These are phyloP conservation scores for Mortierella sp. DNA, from an alignment of 371 early-diverging fungal species.

Conservation along the genomic window DNA sequence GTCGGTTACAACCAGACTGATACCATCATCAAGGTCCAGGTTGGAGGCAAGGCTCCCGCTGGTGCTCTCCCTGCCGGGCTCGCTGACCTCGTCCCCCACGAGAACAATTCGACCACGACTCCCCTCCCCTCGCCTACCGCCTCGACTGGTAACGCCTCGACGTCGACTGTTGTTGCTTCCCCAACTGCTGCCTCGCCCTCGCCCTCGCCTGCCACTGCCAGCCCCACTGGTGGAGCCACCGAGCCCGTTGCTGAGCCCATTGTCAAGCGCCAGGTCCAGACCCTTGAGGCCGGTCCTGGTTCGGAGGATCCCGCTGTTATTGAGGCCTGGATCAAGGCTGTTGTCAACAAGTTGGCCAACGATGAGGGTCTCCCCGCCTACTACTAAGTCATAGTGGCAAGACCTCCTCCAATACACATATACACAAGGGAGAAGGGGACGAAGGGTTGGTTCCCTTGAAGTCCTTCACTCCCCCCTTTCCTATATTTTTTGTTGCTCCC, in stretches of 20 bases:
- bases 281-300: constrained; percentile 9
- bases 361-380: constrained; percentile 31
- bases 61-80: constrained; percentile 20
- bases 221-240: neutral
- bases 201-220: constrained; percentile 3
- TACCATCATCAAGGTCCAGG: constrained; percentile 28
- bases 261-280: constrained; percentile 34
- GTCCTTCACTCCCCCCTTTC: neutral
- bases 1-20: constrained; percentile 28
- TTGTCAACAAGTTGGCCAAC: constrained; percentile 39
- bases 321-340: constrained; percentile 43
- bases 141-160: neutral
- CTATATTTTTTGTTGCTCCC: neutral
- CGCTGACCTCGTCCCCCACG: neutral
- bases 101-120: neutral
- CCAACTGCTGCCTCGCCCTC: neutral
- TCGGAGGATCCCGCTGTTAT: constrained; percentile 23
- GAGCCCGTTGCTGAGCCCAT: constrained; percentile 5
- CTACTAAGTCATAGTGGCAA: constrained; percentile 8
- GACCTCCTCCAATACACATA: neutral
- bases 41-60: constrained; percentile 27
- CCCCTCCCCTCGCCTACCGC: neutral
- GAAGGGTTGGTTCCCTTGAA: neutral
- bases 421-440: neutral
- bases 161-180: neutral